Evolutionary conservation across 306 rosid species (phyloP).

Genomic region (Carpinus fangiana): DNA sequence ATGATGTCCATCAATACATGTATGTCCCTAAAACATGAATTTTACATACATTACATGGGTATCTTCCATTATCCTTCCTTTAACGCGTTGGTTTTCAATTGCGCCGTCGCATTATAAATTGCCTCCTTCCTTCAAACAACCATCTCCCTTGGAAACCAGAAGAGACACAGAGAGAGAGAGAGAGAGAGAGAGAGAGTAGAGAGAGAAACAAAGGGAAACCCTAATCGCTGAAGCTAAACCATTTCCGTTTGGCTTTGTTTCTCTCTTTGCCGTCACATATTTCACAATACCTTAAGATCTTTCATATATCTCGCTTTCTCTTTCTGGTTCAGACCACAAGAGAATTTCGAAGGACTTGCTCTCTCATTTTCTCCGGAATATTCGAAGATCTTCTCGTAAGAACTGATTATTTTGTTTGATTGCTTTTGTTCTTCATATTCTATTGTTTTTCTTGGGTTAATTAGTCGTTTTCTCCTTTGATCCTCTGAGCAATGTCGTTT

Average conservation of each 20-base stretch:
- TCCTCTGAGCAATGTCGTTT: slow-evolving; percentile 15
- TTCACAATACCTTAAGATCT: background rate
- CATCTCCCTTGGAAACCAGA: background rate
- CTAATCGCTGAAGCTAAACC: slow-evolving; percentile 44
- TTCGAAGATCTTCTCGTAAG: slow-evolving; percentile 40
- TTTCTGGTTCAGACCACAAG: slow-evolving; percentile 4
- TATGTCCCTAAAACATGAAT: no score
- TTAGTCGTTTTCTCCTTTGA: background rate
- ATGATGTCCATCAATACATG: no score
- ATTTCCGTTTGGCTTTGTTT: slow-evolving; percentile 38
- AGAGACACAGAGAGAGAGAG: background rate
- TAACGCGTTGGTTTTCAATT: slow-evolving; percentile 9
- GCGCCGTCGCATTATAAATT: slow-evolving; percentile 28
- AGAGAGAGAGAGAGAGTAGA: slow-evolving; percentile 3
- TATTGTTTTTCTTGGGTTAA: background rate
- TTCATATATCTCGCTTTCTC: slow-evolving; percentile 12
- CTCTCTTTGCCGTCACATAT: slow-evolving; percentile 27
- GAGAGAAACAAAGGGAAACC: slow-evolving; percentile 25
- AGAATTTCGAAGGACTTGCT: background rate
- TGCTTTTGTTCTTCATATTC: background rate
- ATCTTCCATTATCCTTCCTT: background rate
- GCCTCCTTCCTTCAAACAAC: background rate
- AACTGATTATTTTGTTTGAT: background rate
- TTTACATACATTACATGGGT: background rate
- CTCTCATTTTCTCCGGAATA: slow-evolving; percentile 19